These are phyloP conservation scores for Trametes cinnabarina DNA, from an alignment of 768 basidiomycete genomes.

Conservation along the genomic window DNA sequence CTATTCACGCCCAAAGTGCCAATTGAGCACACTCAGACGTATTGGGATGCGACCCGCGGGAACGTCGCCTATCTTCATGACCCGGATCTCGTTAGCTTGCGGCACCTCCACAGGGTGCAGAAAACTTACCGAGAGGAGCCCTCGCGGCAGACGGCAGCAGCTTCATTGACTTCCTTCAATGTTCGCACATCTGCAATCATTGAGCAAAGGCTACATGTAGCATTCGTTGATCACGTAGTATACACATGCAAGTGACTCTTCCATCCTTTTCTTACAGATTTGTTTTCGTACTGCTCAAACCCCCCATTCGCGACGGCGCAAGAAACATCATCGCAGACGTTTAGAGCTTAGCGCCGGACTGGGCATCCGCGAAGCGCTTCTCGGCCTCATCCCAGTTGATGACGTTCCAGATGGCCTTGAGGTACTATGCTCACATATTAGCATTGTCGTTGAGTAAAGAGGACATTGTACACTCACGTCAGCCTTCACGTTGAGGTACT, in stretches of 20 bases:
- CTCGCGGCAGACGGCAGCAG: background rate
- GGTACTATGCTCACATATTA: slow-evolving; percentile 45
- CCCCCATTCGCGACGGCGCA: background rate
- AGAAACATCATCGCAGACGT: background rate
- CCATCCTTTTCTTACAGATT: slow-evolving; percentile 8
- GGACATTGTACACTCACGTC: slow-evolving; percentile 58
- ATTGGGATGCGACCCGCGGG: too few species aligned
- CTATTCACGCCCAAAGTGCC: too few species aligned
- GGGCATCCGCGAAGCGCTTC: slow-evolving; percentile 53
- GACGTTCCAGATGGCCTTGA: slow-evolving; percentile 73
- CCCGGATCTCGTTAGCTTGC: too few species aligned
- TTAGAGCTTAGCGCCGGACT: slow-evolving; percentile 38
- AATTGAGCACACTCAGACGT: too few species aligned
- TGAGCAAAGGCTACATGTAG: background rate
- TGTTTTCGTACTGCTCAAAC: background rate
- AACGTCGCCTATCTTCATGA: too few species aligned
- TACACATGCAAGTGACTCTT: slow-evolving; percentile 13
- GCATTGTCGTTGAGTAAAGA: background rate
- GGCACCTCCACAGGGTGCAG: too few species aligned
- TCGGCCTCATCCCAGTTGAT: slow-evolving; percentile 77
- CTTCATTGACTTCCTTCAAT: background rate
- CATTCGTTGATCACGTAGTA: slow-evolving; percentile 11
- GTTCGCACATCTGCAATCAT: background rate
- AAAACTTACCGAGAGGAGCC: too few species aligned
- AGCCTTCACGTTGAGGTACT: slow-evolving; percentile 93